phyloP scores from a whole-genome alignment of 129 eudicot species.

The Erigeron canadensis region DNA sequence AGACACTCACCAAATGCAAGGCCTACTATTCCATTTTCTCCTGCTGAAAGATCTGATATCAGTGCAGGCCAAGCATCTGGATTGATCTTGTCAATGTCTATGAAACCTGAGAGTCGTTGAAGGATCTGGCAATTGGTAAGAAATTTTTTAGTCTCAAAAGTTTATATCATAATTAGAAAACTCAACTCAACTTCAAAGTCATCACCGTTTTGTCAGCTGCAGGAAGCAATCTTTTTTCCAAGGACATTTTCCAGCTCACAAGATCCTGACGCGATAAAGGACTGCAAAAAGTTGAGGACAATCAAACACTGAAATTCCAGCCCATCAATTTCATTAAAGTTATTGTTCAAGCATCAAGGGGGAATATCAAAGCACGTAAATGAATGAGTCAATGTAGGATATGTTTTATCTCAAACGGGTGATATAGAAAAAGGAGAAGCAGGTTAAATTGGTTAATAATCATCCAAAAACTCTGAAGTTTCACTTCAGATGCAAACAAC shows the following conservation, averaged over 20 bases:
- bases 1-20: conserved; percentile 77
- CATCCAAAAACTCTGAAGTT: too few species aligned
- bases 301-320: background rate
- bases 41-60: conserved; percentile 76
- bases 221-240: conserved; percentile 88
- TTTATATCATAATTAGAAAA: background rate
- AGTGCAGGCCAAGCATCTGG: conserved; percentile 99
- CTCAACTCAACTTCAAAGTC: conserved; percentile 11
- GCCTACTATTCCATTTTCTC: conserved; percentile 79
- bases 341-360: background rate
- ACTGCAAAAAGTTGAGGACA: conserved; percentile 40
- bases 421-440: too few species aligned
- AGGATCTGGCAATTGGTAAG: conserved; percentile 43
- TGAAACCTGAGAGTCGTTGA: conserved; percentile 85
- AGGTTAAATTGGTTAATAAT: too few species aligned
- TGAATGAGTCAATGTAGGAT: too few species aligned
- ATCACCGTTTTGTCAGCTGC: conserved; percentile 69
- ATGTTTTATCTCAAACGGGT: too few species aligned
- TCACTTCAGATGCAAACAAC: too few species aligned
- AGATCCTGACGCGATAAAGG: conserved; percentile 97
- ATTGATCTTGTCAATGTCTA: conserved; percentile 80
- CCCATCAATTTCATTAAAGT: background rate
- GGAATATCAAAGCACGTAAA: too few species aligned
- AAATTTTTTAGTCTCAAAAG: background rate
- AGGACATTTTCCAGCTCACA: conserved; percentile 93